phyloP scores from a whole-genome alignment of 2,329 filamentous ascomycete genomes.

The Purpureocillium lavendulum region DNA sequence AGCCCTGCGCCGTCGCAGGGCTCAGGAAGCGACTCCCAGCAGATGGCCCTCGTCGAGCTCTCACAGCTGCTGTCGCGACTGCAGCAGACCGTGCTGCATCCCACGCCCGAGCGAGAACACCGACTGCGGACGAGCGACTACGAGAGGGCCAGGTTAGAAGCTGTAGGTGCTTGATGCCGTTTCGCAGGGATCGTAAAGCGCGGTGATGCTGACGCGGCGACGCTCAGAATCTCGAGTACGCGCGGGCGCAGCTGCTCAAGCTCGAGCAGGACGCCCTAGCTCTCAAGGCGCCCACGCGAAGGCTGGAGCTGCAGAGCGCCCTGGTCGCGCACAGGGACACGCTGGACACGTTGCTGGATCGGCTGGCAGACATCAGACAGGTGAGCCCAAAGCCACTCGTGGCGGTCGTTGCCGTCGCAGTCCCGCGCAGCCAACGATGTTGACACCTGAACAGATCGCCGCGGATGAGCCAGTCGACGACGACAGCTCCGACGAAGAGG shows the following conservation, averaged over 20 bases:
- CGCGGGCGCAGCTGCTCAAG: conserved; percentile 57
- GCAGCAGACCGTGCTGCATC: conserved; percentile 55
- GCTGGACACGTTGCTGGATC: conserved; percentile 57
- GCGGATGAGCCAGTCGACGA: conserved; percentile 26
- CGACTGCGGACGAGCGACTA: conserved; percentile 53
- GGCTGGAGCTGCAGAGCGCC: conserved; percentile 53
- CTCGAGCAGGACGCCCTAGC: conserved; percentile 60
- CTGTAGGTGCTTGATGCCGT: conserved; percentile 23
- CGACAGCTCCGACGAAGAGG: conserved; percentile 45
- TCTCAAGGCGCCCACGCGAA: conserved; percentile 49
- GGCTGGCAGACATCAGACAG: conserved; percentile 60
- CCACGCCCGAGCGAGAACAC: conserved; percentile 49
- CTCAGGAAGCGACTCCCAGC: conserved; percentile 14
- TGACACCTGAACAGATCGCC: conserved; percentile 17
- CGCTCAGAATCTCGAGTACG: conserved; percentile 61
- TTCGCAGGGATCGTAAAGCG: conserved; percentile 14
- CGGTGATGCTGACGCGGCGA: not conserved
- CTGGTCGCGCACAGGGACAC: conserved; percentile 57
- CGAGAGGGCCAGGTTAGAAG: conserved; percentile 43
- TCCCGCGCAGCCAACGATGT: conserved; percentile 8
- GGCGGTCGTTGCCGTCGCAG: too few relatives aligned
- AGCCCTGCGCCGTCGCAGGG: conserved; percentile 3
- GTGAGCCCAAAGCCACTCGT: conserved; percentile 21
- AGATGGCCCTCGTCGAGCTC: conserved; percentile 38
- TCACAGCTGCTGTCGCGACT: conserved; percentile 57